Conservation (phyloP, 352 stramenopile species). For the Phytophthora macrochlamydospora region DNA sequence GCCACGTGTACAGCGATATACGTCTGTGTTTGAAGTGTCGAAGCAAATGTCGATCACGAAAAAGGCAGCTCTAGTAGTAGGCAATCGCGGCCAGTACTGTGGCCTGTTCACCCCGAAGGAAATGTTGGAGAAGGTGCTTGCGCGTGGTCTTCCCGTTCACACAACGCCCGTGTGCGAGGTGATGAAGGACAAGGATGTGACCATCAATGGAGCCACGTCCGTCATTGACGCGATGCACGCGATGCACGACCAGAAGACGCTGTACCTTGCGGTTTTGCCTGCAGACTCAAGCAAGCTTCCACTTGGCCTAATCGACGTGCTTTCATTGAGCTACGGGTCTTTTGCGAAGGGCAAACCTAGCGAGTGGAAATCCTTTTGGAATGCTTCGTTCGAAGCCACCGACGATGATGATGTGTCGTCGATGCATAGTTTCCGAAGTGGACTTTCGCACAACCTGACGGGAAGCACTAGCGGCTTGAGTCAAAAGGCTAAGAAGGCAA, state of each 20-base stretch:
- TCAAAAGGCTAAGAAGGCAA: conserved; percentile 47
- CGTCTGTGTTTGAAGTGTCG: conserved; percentile 93
- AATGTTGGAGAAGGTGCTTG: conserved; percentile 96
- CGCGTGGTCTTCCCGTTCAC: conserved; percentile 91
- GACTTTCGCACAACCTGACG: conserved; percentile 61
- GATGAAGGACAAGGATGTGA: conserved; percentile 81
- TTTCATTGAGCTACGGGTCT: conserved; percentile 88
- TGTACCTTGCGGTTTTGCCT: conserved; percentile 85
- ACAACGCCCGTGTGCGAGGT: conserved; percentile 93
- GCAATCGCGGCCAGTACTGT: conserved; percentile 92
- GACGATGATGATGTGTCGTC: conserved; percentile 82
- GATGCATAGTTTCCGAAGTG: conserved; percentile 83
- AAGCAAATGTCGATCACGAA: conserved; percentile 94
- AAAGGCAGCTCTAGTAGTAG: conserved; percentile 95
- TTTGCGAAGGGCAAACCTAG: conserved; percentile 88
- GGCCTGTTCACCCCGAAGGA: conserved; percentile 98
- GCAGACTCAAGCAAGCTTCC: conserved; percentile 67
- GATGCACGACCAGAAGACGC: conserved; percentile 89
- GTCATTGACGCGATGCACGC: conserved; percentile 89
- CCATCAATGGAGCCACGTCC: conserved; percentile 66
- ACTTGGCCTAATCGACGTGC: conserved; percentile 86
- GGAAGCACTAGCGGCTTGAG: conserved; percentile 43
- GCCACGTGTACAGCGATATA: conserved; percentile 84
- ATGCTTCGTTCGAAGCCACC: conserved; percentile 81
- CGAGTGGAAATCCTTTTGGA: conserved; percentile 92